phyloP scores from a whole-genome alignment of 2,329 filamentous ascomycete species.

The Trichoderma citrinoviride region DNA sequence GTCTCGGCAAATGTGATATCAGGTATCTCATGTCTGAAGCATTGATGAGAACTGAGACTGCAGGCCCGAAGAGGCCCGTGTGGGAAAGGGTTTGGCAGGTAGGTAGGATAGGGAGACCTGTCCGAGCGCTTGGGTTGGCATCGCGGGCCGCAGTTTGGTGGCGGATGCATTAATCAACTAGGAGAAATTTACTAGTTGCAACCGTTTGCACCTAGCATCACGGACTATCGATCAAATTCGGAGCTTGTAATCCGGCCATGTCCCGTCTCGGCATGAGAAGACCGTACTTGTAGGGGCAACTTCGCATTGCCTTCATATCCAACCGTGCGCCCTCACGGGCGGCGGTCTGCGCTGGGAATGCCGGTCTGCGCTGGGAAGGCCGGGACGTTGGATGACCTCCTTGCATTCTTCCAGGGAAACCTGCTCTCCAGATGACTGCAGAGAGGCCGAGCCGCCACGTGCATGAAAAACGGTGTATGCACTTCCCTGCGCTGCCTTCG shows the following conservation, averaged over 20 bases:
- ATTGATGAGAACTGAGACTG: not conserved
- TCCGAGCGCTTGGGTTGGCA: not conserved
- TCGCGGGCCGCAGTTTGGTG: slow-evolving; percentile 9
- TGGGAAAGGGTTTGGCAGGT: not conserved
- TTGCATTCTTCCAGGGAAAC: not conserved
- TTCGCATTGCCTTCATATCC: not conserved
- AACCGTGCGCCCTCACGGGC: not conserved
- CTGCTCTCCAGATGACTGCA: not conserved
- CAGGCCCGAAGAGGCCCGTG: not conserved
- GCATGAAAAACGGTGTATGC: not conserved
- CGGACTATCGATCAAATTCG: not conserved
- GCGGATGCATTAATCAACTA: not conserved
- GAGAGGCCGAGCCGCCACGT: not conserved
- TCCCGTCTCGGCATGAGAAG: not conserved
- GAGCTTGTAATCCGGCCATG: not conserved
- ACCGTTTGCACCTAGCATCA: not conserved
- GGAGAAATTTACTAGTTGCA: not conserved
- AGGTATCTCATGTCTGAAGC: too few species aligned
- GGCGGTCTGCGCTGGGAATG: not conserved
- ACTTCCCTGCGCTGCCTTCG: not conserved
- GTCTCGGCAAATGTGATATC: not conserved
- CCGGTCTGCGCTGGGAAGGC: not conserved
- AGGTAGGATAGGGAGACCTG: too few species aligned
- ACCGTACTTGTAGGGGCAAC: not conserved
- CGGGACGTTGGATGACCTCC: not conserved